Percentiles rank a stretch among this genome's conserved stretches.
Conservation (phyloP, 2,329 filamentous ascomycete species). For the Neofusicoccum parvum region DNA sequence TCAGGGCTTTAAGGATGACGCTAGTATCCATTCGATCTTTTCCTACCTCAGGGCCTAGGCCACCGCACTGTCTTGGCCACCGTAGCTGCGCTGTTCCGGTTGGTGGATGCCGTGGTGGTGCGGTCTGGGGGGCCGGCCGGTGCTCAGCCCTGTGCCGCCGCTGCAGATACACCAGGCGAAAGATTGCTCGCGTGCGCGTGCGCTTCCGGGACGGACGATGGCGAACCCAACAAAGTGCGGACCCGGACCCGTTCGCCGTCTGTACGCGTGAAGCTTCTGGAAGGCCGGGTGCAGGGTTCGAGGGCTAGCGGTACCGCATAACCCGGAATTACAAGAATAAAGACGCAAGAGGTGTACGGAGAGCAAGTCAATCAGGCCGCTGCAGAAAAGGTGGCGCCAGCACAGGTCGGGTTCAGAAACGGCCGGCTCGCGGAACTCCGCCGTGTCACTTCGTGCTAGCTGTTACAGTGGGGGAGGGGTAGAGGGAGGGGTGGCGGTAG, state of each 20-base stretch:
- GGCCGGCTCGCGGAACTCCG: neutral
- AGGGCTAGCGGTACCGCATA: neutral
- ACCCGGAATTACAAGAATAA: neutral
- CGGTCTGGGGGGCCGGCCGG: neutral
- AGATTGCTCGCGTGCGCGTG: neutral
- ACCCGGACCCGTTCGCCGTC: neutral
- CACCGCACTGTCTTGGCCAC: conserved; percentile 16
- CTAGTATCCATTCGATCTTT: conserved; percentile 14
- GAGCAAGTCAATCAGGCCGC: neutral
- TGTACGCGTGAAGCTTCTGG: neutral
- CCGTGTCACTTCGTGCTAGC: conserved; percentile 5
- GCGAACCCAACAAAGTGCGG: neutral
- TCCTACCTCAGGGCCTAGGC: conserved; percentile 11
- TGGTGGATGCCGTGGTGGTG: neutral
- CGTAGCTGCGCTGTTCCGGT: neutral
- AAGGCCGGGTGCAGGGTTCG: neutral
- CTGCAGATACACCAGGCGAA: conserved; percentile 2
- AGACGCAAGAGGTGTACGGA: neutral
- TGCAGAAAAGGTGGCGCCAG: conserved; percentile 8
- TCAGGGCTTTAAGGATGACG: conserved; percentile 11
- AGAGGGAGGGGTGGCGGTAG: conserved; percentile 7
- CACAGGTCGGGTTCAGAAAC: neutral
- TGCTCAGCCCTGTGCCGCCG: conserved; percentile 13
- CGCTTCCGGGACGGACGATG: neutral
- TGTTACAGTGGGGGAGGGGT: conserved; percentile 17